Percentiles rank a stretch among this genome's conserved stretches.
phyloP scores from a whole-genome alignment of 441 rosid species.

The Aleurites moluccanus region DNA sequence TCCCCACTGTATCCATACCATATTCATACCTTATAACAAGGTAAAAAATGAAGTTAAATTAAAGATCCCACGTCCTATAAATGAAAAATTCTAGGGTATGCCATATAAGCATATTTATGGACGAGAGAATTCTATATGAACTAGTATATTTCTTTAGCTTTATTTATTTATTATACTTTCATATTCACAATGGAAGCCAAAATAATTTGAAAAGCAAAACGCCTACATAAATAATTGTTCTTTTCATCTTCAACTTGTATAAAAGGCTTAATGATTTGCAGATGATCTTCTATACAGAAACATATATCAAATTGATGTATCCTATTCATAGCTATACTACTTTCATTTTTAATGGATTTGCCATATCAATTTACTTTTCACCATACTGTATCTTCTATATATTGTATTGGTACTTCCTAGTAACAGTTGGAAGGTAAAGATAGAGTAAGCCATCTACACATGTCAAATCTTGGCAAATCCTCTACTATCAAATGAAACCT shows the following conservation, averaged over 20 bases:
- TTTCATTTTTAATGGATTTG: background rate
- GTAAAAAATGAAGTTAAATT: background rate
- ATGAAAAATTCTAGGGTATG: background rate
- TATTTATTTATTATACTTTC: background rate
- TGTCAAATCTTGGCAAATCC: background rate
- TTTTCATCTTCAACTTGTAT: background rate
- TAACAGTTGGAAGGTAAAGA: background rate
- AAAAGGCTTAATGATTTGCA: background rate
- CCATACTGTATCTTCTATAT: background rate
- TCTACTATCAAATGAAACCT: background rate
- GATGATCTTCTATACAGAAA: background rate
- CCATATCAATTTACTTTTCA: background rate
- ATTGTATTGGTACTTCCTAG: background rate
- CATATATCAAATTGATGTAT: background rate
- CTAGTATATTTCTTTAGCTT: background rate
- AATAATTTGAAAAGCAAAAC: background rate
- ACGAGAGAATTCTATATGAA: background rate
- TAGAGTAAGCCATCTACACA: background rate
- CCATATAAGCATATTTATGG: background rate
- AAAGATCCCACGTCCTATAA: background rate
- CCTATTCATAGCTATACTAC: background rate
- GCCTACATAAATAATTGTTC: background rate
- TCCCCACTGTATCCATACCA: background rate
- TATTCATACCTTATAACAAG: background rate
- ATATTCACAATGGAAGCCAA: background rate